Evolutionary conservation across 495 filamentous ascomycete species (phyloP), one percentile per base, ranked within the genome.

Genomic region (Daldinia vernicosa): DNA sequence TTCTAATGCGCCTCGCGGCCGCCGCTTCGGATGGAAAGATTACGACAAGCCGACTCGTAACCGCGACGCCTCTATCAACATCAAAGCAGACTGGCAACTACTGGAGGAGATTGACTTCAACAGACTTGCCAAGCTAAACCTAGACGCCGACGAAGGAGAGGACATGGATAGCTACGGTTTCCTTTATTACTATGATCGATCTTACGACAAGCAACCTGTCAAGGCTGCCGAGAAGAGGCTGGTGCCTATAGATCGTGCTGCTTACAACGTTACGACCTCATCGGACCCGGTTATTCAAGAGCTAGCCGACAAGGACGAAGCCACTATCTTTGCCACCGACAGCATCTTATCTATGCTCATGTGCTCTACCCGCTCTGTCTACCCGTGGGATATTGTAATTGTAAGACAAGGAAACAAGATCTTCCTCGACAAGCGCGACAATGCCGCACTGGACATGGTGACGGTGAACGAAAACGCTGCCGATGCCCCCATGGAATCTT

Each of bases 391-490:
- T 81, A 89, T 99, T 66, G 91, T 99, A 76, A 95, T 99, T 69
- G 81, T 91, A 58, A 88, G 90, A 73, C 92, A 95, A 77, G 93
- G 91, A 77, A 92, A 93, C 89, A 98, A 98, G 87, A 87, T 99
- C 80, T 99, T 91, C 87, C 90, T 99, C 70, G 95, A 99, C 87
- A 99, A 99, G 89, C 92, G 95, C 62, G 94, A 97, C 61, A 92
- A 92, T 63, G 91, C 93, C 39, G 90, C 90, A 14, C 85, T 99
- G n/a, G 95, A 99, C 83, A 91, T 97, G 86, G 93, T 98, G 47
- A 97, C 93, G 0, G 95, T 98, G 74, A 99, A 99, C 83, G 95
- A 99, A 83, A 99, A 99, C 79, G 95, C 95, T n/a, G 91, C 91
- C 45, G 95, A 99, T 76, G 94, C 96, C 9, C 95, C 95, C 15